These are phyloP conservation scores for Apiosordaria backusii DNA, from an alignment of 495 filamentous ascomycete species.

Conservation along the genomic window DNA sequence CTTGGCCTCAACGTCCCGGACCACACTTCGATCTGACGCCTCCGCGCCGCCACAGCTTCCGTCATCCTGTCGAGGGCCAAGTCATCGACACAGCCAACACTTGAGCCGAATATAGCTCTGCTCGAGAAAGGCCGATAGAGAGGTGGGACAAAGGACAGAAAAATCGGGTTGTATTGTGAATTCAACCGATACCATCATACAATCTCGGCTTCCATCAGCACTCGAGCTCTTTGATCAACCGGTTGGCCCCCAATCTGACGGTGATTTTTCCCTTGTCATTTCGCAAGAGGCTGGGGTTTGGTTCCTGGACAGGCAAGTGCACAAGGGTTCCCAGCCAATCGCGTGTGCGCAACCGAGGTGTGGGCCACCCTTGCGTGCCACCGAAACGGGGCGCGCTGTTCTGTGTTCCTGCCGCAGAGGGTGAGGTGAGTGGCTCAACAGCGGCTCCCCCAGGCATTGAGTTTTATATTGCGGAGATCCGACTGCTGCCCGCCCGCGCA, in stretches of 20 bases:
- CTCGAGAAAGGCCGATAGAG: background rate
- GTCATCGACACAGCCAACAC: background rate
- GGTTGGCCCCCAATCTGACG: slow-evolving; percentile 19
- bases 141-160: background rate
- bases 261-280: slow-evolving; percentile 24
- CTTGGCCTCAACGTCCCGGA: background rate
- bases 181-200: background rate
- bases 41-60: slow-evolving; percentile 1
- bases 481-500: slow-evolving; percentile 5
- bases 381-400: slow-evolving; percentile 22
- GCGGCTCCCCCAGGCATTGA: slow-evolving; percentile 24
- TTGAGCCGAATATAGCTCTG: background rate
- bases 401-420: slow-evolving; percentile 30
- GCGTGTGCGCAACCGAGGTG: slow-evolving; percentile 1
- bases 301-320: slow-evolving; percentile 21
- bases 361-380: slow-evolving; percentile 22
- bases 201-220: background rate
- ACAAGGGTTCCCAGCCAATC: slow-evolving; percentile 18
- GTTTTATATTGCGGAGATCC: slow-evolving; percentile 34
- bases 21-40: background rate
- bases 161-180: background rate
- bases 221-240: slow-evolving; percentile 3
- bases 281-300: slow-evolving; percentile 28
- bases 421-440: slow-evolving; percentile 13
- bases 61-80: background rate